Evolutionary conservation across 2,329 filamentous ascomycete genomes (phyloP).

Genomic region (Fusarium sp.): DNA sequence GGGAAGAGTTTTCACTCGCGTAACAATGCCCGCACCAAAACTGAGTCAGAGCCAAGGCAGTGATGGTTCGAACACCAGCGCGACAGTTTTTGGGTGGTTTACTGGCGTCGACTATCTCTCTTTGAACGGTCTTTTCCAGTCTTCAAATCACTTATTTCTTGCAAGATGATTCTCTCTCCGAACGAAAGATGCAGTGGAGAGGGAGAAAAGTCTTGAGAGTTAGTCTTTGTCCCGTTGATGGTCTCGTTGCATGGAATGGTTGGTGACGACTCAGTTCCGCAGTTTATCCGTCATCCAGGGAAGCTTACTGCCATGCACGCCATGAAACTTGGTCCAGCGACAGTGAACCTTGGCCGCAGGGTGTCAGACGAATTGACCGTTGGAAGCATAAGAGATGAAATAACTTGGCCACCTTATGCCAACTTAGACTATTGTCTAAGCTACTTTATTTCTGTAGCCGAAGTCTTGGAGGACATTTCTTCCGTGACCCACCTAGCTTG

Average conservation of each 20-base stretch:
- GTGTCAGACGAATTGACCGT: too few relatives aligned
- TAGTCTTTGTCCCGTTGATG: not conserved
- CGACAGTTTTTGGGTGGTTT: slow-evolving; percentile 26
- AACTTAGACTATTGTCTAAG: too few relatives aligned
- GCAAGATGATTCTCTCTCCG: not conserved
- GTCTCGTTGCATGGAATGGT: slow-evolving; percentile 1
- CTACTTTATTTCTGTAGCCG: too few relatives aligned
- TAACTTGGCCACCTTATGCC: too few relatives aligned
- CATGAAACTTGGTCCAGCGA: too few relatives aligned
- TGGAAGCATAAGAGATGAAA: too few relatives aligned
- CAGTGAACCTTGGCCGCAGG: too few relatives aligned
- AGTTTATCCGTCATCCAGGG: slow-evolving; percentile 6
- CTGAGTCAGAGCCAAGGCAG: slow-evolving; percentile 41
- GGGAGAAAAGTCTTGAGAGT: not conserved
- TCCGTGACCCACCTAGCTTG: too few relatives aligned
- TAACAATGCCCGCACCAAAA: slow-evolving; percentile 2
- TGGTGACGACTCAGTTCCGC: slow-evolving; percentile 23
- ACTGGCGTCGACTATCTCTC: not conserved
- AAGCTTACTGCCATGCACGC: not conserved
- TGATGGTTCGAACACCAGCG: slow-evolving; percentile 44
- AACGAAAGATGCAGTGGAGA: not conserved
- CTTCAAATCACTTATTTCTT: too few relatives aligned
- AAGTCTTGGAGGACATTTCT: too few relatives aligned
- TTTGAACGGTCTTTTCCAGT: not conserved
- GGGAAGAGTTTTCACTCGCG: slow-evolving; percentile 41